Base-by-base conservation (phyloP, 1,284 basidiomycete species). In the Ustilago sp. region DNA sequence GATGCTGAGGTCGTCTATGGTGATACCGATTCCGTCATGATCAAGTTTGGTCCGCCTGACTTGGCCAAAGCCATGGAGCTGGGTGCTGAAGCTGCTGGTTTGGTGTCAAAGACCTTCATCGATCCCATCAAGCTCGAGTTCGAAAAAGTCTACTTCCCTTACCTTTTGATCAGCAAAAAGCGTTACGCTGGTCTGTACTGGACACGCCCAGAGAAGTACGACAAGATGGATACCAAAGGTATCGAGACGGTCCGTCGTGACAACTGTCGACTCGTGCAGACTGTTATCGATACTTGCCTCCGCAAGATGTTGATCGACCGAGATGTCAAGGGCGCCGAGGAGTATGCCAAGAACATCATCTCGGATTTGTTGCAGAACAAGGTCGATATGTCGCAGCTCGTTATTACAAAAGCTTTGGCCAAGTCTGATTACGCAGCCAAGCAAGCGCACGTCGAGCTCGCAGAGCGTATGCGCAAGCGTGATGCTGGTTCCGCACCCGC, bases 71-170 rank as follows among this genome's bases (percentile, higher is more conserved):
- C 83, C 13, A 86, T 86, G 84, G 70, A 81, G 58, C 72, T 85
- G 12, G 95, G 96, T 41, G 91, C 92, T 34, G 94, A 98, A 87
- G 97, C 97, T 0, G 97, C 97, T 1, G 92, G 93, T 35, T 89
- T 93, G n/a, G 96, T 99, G 7, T 81, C 80, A 2, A 59, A 82
- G 39, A 81, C 82, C 1, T 86, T 86, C 63, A 71, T 80, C 47
- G 68, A 79, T 34, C 84, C 84, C 7, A 86, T 86, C 75, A 83
- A 83, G 68, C 81, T 86, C 59, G 84, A 86, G 60, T 86, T 86
- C 75, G 84, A 86, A 35, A 86, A 86, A 67, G 82, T 84, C 56
- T 86, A 86, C 67, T 86, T 79, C 58, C 84, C 84, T 2, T 86
- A 86, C 61, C 73, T 86, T 19, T 67, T 86, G n/a, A 86, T 86